These are phyloP conservation scores for Mallotus repandus DNA, from an alignment of 441 rosid genomes.

Conservation along the genomic window DNA sequence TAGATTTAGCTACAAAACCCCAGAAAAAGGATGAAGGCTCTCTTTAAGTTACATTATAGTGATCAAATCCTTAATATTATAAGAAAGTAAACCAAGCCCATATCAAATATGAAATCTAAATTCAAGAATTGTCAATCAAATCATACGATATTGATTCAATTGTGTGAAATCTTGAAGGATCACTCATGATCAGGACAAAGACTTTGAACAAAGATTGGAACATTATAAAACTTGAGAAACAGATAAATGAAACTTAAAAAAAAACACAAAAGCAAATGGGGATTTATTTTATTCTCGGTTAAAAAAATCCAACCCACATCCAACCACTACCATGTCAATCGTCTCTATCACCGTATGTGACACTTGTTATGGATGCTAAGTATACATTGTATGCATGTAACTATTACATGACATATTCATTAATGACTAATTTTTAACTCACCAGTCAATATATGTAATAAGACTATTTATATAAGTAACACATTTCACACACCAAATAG, in stretches of 20 bases:
- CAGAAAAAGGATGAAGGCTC: background rate
- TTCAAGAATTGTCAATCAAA: slow-evolving; percentile 1
- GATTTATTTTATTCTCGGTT: too few relatives aligned
- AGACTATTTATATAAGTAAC: too few relatives aligned
- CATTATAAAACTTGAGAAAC: background rate
- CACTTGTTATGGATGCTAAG: too few relatives aligned
- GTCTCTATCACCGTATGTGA: too few relatives aligned
- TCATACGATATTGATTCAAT: background rate
- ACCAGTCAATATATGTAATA: too few relatives aligned
- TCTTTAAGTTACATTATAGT: background rate
- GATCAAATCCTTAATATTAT: slow-evolving; percentile 7
- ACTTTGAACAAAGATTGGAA: background rate
- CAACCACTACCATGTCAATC: too few relatives aligned
- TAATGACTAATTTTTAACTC: too few relatives aligned
- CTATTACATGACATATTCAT: too few relatives aligned
- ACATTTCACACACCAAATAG: too few relatives aligned
- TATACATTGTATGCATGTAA: too few relatives aligned
- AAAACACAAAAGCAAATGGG: too few relatives aligned
- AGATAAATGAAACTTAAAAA: background rate
- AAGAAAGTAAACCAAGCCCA: background rate
- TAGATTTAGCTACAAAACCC: background rate
- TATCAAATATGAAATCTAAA: background rate
- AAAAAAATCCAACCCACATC: too few relatives aligned
- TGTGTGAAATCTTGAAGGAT: background rate
- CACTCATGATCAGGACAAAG: background rate